A percentile compares a stretch with the other conserved stretches of the same genome.
Evolutionary conservation across 2,329 filamentous ascomycete genomes (phyloP).

Genomic region (Cercospora nicotianae): DNA sequence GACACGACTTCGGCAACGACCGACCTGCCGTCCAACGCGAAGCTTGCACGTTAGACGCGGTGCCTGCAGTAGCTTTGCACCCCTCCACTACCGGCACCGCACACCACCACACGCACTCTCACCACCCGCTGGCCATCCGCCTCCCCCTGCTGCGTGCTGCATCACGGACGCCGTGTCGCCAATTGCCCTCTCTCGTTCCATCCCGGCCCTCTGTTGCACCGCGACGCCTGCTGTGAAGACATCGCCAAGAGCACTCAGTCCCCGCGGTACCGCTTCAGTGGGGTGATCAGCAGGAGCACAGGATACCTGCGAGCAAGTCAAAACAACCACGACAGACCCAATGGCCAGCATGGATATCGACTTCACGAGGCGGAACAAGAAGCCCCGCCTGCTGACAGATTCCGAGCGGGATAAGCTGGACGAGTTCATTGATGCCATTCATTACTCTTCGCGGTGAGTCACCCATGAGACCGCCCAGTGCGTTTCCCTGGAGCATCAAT

Average conservation of each 20-base stretch:
- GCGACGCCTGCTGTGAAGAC: not conserved
- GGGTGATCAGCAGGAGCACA: conserved; percentile 3
- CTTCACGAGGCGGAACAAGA: conserved; percentile 79
- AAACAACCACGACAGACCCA: not conserved
- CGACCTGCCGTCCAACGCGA: conserved; percentile 3
- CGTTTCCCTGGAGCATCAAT: not conserved
- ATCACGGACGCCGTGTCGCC: not conserved
- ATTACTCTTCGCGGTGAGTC: conserved; percentile 88
- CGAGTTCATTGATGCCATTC: conserved; percentile 89
- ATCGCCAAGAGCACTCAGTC: not conserved
- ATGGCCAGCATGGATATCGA: conserved; percentile 64
- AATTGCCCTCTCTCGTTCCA: not conserved
- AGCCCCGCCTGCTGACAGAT: conserved; percentile 76
- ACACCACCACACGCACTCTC: not conserved
- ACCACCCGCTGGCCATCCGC: not conserved
- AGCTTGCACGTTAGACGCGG: not conserved
- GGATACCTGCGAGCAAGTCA: not conserved
- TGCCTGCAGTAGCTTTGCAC: conserved; percentile 17
- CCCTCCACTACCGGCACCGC: conserved; percentile 1
- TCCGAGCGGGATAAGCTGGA: conserved; percentile 79
- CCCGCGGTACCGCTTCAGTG: not conserved
- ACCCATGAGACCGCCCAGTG: too few species aligned
- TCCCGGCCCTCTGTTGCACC: not conserved
- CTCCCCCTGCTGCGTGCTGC: not conserved
- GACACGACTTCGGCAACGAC: not conserved